phyloP scores from a whole-genome alignment of 495 filamentous ascomycete genomes.

The Neurospora sublineolata region DNA sequence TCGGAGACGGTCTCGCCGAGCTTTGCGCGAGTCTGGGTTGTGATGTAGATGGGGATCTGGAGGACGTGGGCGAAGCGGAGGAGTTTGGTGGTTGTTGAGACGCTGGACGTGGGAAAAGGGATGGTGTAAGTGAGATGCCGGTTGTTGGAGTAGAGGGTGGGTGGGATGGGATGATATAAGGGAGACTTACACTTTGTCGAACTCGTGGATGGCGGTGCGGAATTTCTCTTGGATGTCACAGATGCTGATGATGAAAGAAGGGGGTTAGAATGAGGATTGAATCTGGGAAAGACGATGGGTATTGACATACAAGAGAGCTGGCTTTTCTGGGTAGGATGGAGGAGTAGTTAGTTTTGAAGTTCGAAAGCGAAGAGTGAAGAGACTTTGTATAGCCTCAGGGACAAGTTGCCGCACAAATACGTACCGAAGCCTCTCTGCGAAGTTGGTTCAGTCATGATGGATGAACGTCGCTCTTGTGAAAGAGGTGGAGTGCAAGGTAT shows the following conservation, averaged over 20 bases:
- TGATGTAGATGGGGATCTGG: slow-evolving; percentile 65
- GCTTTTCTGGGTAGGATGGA: slow-evolving; percentile 40
- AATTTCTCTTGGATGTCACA: slow-evolving; percentile 97
- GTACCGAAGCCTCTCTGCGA: slow-evolving; percentile 30
- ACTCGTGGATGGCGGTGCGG: slow-evolving; percentile 67
- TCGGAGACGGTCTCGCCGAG: slow-evolving; percentile 72
- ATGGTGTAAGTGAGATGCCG: neutral
- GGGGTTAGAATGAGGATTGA: neutral
- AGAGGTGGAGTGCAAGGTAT: neutral
- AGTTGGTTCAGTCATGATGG: slow-evolving; percentile 17
- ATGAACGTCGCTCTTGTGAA: neutral
- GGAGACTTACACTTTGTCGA: slow-evolving; percentile 55
- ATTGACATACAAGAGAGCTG: slow-evolving; percentile 52
- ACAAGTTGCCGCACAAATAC: slow-evolving; percentile 1
- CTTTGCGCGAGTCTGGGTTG: slow-evolving; percentile 66
- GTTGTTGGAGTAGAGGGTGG: neutral
- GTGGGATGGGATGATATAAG: neutral
- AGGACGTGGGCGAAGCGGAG: slow-evolving; percentile 47
- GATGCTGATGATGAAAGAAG: neutral
- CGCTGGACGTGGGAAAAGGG: slow-evolving; percentile 16
- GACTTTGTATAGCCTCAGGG: neutral
- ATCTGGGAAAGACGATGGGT: no score
- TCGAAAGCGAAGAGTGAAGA: neutral
- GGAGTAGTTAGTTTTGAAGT: neutral
- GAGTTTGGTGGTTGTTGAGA: slow-evolving; percentile 44